Percentiles rank a stretch among this genome's conserved stretches.
phyloP scores from a whole-genome alignment of 805 yeast species.

The Ogataea minuta region DNA sequence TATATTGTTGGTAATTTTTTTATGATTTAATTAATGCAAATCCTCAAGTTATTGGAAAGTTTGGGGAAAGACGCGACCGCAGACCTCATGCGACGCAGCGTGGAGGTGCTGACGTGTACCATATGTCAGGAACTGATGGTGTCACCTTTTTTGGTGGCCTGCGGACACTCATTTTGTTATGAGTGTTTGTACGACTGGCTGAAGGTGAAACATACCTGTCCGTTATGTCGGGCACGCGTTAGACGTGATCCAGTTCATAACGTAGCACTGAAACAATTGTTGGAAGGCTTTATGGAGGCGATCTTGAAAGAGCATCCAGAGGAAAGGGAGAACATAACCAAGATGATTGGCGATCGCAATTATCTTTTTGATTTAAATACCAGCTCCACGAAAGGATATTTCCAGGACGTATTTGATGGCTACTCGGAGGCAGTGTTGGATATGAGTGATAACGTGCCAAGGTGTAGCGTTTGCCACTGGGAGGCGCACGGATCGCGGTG shows the following conservation, averaged over 20 bases:
- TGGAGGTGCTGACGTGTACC: slow-evolving; percentile 47
- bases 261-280: slow-evolving; percentile 46
- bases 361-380: slow-evolving; percentile 42
- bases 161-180: slow-evolving; percentile 79
- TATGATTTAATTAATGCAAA: slow-evolving; percentile 8
- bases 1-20: neutral
- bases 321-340: slow-evolving; percentile 18
- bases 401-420: slow-evolving; percentile 48
- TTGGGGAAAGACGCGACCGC: slow-evolving; percentile 20
- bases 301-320: slow-evolving; percentile 31
- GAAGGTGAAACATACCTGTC: slow-evolving; percentile 56
- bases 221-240: slow-evolving; percentile 57
- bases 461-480: slow-evolving; percentile 80
- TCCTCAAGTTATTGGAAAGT: slow-evolving; percentile 6
- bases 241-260: slow-evolving; percentile 52
- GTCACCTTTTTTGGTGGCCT: slow-evolving; percentile 54
- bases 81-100: slow-evolving; percentile 16
- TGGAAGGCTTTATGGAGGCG: slow-evolving; percentile 40
- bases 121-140: slow-evolving; percentile 70
- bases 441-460: slow-evolving; percentile 65
- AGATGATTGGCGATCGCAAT: slow-evolving; percentile 30
- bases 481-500: slow-evolving; percentile 69
- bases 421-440: slow-evolving; percentile 54
- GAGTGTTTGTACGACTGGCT: slow-evolving; percentile 66
- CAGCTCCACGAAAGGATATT: slow-evolving; percentile 35